Percentiles rank a stretch among this genome's conserved stretches.
Evolutionary conservation across 805 yeast genomes (phyloP).

Genomic region (Starmerella riodocensis): DNA sequence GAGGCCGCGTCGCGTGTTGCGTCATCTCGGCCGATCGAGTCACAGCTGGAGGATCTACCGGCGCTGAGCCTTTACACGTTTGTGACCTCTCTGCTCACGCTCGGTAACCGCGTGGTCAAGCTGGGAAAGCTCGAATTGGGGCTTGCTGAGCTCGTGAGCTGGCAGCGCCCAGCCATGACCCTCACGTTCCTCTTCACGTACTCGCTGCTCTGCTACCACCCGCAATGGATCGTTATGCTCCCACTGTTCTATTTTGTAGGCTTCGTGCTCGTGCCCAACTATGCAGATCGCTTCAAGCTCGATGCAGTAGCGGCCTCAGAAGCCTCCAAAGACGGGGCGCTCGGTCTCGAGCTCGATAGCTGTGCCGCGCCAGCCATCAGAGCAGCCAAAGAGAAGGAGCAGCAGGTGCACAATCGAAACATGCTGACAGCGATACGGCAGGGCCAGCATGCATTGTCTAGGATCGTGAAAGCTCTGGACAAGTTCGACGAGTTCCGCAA

Average conservation of each 20-base stretch:
- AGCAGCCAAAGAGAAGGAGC: conserved; percentile 7
- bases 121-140: conserved; percentile 52
- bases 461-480: conserved; percentile 39
- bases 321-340: neutral
- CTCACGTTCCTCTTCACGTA: conserved; percentile 44
- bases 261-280: conserved; percentile 58
- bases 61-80: conserved; percentile 16
- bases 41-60: conserved; percentile 12
- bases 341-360: conserved; percentile 8
- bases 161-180: conserved; percentile 68
- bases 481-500: conserved; percentile 41
- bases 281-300: conserved; percentile 26
- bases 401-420: conserved; percentile 15
- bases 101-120: conserved; percentile 12
- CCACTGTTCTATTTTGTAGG: conserved; percentile 47
- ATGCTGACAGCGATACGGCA: conserved; percentile 18
- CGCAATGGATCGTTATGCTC: conserved; percentile 48
- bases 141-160: conserved; percentile 45
- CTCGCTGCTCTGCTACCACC: conserved; percentile 58
- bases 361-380: neutral
- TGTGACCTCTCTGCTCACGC: conserved; percentile 11
- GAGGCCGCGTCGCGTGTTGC: conserved; percentile 12
- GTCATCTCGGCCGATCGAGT: conserved; percentile 5
- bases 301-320: conserved; percentile 1
- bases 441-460: conserved; percentile 51